Base-by-base conservation (phyloP, 306 rosid species). In the Trifolium repens region DNA sequence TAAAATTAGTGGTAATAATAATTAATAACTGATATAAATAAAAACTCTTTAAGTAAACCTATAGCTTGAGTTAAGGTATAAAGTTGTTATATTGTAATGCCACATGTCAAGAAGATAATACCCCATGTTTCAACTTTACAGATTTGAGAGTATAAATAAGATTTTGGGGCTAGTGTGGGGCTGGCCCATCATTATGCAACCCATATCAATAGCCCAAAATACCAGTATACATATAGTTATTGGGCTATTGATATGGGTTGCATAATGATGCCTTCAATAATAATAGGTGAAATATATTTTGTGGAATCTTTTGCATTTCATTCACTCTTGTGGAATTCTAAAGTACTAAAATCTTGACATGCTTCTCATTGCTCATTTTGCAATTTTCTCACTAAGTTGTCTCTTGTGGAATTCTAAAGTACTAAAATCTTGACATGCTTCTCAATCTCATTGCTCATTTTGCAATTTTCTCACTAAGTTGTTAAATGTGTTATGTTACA, bases 401-500 rank as follows among this genome's bases (percentile, higher is more conserved):
- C 71, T 75, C 44, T 22, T 83, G 49, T 70, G 16, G 34, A 78
- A 14, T 80, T 59, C 35, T 43, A 46, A 37, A 14, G 24, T 69
- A 30, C 52, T n/a, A 26, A 34, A 39, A 58, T 34, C 57, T 47
- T 62, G 15, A 42, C 61, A 72, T 53, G 64, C 62, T 59, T 54
- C 39, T 78, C 52, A 46, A 53, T 54, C 39, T 78, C 52, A 46
- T 75, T 75, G 32, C 68, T 76, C 52, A 54, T 34, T 67, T 34
- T 53, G 5, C 39, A 35, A 4, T 73, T 75, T 32, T 42, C 26
- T 61, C 34, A 22, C 26, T 7, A 10, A 54, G 44, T 4, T 44
- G 44, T 50, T 85, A 62, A 78, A 82, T 62, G 71, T 80, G 71
- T 34, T 81, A 37, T 75, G 32, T 22, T 52, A 46, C 78, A 40